Evolutionary conservation across 352 stramenopile species (phyloP).

Genomic region (Elongisporangium prolatum): DNA sequence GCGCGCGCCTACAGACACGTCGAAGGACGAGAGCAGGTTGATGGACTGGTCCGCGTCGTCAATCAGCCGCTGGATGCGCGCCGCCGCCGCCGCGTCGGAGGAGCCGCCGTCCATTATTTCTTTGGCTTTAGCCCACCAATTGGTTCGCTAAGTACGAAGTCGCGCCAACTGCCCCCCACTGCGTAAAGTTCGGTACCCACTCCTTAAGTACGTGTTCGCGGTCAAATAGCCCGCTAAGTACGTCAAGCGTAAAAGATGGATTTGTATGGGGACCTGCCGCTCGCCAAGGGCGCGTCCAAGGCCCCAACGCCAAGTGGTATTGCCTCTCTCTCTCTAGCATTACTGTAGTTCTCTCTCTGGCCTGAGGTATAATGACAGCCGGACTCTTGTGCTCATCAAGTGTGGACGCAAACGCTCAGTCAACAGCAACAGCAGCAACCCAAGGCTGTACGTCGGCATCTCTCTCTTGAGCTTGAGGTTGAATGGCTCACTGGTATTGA

Average conservation of each 20-base stretch:
- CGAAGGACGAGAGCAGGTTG: conserved; percentile 62
- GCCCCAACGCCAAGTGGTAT: background rate
- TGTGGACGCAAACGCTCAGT: conserved; percentile 24
- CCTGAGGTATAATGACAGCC: background rate
- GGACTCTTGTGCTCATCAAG: conserved; percentile 17
- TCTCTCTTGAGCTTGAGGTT: background rate
- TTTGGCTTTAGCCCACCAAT: background rate
- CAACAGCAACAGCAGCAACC: background rate
- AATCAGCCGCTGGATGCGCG: conserved; percentile 67
- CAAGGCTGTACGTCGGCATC: background rate
- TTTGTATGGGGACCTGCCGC: conserved; percentile 73
- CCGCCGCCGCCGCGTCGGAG: conserved; percentile 2
- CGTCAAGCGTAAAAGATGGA: conserved; percentile 39
- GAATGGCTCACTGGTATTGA: background rate
- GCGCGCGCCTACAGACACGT: conserved; percentile 9
- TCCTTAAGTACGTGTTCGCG: background rate
- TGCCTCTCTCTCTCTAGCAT: background rate
- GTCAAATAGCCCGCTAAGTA: background rate
- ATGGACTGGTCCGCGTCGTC: conserved; percentile 70
- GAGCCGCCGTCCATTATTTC: conserved; percentile 1
- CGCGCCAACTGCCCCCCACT: conserved; percentile 14
- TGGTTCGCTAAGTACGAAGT: background rate
- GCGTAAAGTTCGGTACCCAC: conserved; percentile 16
- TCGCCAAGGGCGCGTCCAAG: conserved; percentile 59
- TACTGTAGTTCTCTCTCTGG: background rate